Percentiles rank a stretch among this genome's conserved stretches.
Conservation (phyloP, 345 rosid genomes). For the Camelina sativa region DNA sequence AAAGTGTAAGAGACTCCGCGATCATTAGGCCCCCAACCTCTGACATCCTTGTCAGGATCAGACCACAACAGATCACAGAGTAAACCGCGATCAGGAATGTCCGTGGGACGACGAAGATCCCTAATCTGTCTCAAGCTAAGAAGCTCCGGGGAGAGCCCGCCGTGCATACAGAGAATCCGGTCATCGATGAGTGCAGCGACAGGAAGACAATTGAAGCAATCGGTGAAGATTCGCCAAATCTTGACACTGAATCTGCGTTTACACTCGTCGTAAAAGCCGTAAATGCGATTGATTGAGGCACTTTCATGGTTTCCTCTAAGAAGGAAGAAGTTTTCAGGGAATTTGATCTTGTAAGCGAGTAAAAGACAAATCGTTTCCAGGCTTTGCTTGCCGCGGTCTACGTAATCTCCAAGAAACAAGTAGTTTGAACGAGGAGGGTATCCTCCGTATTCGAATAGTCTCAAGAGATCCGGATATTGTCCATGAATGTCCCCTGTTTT, state of each 20-base stretch:
- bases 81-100: slow-evolving; percentile 82
- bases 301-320: slow-evolving; percentile 93
- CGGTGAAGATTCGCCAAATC: slow-evolving; percentile 80
- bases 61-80: slow-evolving; percentile 97
- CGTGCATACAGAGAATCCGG: slow-evolving; percentile 89
- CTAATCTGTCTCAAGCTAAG: slow-evolving; percentile 66
- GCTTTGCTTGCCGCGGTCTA: slow-evolving; percentile 91
- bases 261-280: slow-evolving; percentile 91
- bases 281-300: slow-evolving; percentile 81
- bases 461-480: slow-evolving; percentile 88
- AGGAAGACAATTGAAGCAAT: slow-evolving; percentile 88
- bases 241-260: slow-evolving; percentile 73
- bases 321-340: slow-evolving; percentile 78
- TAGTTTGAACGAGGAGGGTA: slow-evolving; percentile 82
- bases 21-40: slow-evolving; percentile 77
- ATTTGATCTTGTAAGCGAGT: slow-evolving; percentile 83
- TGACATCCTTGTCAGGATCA: slow-evolving; percentile 68
- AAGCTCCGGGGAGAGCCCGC: slow-evolving; percentile 87
- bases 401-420: slow-evolving; percentile 90
- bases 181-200: slow-evolving; percentile 86
- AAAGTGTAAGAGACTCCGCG: slow-evolving; percentile 88
- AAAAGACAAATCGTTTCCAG: slow-evolving; percentile 91
- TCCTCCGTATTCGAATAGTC: slow-evolving; percentile 83
- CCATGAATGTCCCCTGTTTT: slow-evolving; percentile 87
- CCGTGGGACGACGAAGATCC: slow-evolving; percentile 70